Conservation (phyloP, 1,139 yeast genomes). For the Debaryomyces subglobosus region DNA sequence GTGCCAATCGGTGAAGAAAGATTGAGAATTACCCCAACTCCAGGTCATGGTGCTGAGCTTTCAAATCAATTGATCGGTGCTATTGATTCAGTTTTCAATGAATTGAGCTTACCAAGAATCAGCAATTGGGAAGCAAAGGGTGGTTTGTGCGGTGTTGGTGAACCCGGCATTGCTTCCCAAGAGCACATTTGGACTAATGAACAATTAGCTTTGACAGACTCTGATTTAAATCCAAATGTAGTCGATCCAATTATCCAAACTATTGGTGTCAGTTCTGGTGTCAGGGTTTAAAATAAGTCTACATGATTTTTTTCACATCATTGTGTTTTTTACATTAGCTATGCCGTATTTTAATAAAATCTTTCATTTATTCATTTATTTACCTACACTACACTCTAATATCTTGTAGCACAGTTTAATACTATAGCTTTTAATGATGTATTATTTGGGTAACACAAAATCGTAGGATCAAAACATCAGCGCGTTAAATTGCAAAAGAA, state of each 20-base stretch:
- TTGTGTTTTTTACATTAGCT: background rate
- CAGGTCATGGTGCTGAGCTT: slow-evolving; percentile 83
- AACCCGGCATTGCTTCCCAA: slow-evolving; percentile 44
- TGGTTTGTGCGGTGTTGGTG: slow-evolving; percentile 90
- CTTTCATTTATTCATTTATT: background rate
- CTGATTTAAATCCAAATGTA: slow-evolving; percentile 67
- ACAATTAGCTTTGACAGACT: slow-evolving; percentile 65
- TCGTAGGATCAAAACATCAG: slow-evolving; percentile 2
- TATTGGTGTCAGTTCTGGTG: slow-evolving; percentile 72
- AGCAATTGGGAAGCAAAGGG: slow-evolving; percentile 78
- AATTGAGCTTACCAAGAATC: slow-evolving; percentile 73
- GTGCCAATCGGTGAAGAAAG: slow-evolving; percentile 96
- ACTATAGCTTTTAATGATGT: background rate
- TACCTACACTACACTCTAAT: background rate
- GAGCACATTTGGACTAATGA: slow-evolving; percentile 82
- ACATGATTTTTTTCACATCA: slow-evolving; percentile 8
- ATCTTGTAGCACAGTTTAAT: background rate
- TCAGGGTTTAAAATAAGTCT: slow-evolving; percentile 21
- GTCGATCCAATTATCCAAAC: slow-evolving; percentile 60
- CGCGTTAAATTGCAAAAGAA: slow-evolving; percentile 6
- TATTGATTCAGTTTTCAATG: slow-evolving; percentile 77
- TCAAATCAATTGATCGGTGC: slow-evolving; percentile 78
- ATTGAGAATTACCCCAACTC: slow-evolving; percentile 95
- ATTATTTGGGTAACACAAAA: slow-evolving; percentile 1
- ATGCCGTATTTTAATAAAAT: background rate